These are phyloP conservation scores for Garcia nutans DNA, from an alignment of 345 rosid species.

Conservation along the genomic window DNA sequence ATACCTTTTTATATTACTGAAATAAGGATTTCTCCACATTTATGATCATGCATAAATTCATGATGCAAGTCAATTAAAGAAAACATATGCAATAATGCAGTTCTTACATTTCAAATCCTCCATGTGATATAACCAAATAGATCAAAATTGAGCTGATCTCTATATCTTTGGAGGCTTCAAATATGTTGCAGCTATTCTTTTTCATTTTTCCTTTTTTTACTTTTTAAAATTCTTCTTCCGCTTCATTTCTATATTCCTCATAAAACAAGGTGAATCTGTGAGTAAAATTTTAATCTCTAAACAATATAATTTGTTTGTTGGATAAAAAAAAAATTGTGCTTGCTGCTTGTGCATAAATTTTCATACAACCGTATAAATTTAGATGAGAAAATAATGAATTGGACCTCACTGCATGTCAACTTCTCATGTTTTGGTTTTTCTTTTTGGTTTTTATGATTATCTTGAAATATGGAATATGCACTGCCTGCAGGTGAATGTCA, in stretches of 20 bases:
- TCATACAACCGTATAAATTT: background rate
- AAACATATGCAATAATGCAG: too few relatives aligned
- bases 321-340: background rate
- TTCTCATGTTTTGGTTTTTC: background rate
- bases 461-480: conserved; percentile 5
- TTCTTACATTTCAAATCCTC: too few relatives aligned
- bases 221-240: background rate
- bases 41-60: too few relatives aligned
- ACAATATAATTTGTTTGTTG: background rate
- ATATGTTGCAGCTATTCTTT: background rate
- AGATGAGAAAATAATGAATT: background rate
- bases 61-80: too few relatives aligned
- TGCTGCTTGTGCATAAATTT: background rate
- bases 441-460: background rate
- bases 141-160: background rate
- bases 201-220: background rate
- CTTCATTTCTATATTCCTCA: background rate
- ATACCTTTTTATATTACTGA: too few relatives aligned
- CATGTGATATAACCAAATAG: background rate
- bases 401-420: background rate
- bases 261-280: background rate
- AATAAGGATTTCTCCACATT: too few relatives aligned
- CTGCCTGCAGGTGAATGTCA: conserved; percentile 65
- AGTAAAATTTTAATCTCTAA: background rate
- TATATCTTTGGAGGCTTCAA: too few relatives aligned